Conservation (phyloP, 345 rosid species). For the Citrus hindsii region DNA sequence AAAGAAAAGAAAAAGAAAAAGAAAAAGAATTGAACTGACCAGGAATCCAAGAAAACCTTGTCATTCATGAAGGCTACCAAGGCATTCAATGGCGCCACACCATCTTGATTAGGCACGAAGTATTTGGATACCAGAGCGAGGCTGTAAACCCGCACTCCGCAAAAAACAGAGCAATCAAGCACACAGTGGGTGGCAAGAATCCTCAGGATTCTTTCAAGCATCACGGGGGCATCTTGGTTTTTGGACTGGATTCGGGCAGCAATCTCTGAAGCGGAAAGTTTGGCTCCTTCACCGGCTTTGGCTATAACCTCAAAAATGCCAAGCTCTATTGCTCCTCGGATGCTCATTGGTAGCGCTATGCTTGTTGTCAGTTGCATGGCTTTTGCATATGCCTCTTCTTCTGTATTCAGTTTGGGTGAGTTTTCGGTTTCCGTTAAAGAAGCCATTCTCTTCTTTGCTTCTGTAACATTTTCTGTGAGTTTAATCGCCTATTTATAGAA, state of each 20-base stretch:
- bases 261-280: constrained; percentile 33
- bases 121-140: constrained; percentile 26
- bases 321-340: constrained; percentile 29
- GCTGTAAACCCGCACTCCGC: constrained; percentile 18
- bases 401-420: too few species aligned
- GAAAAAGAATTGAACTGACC: neutral
- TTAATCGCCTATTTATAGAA: too few species aligned
- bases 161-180: constrained; percentile 17
- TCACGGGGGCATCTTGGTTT: constrained; percentile 19
- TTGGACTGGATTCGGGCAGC: constrained; percentile 12
- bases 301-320: constrained; percentile 37
- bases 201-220: constrained; percentile 37
- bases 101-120: constrained; percentile 24
- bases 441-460: too few species aligned
- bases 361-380: too few species aligned
- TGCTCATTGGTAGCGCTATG: constrained; percentile 24
- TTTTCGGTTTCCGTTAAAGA: too few species aligned
- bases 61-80: neutral
- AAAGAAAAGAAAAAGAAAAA: too few species aligned
- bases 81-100: constrained; percentile 1
- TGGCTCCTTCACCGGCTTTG: constrained; percentile 18
- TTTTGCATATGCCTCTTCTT: too few species aligned
- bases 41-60: neutral
- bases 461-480: too few species aligned
- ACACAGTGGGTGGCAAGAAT: constrained; percentile 27